Conservation (phyloP, 495 filamentous ascomycete species). For the Daldinia caldariorum region DNA sequence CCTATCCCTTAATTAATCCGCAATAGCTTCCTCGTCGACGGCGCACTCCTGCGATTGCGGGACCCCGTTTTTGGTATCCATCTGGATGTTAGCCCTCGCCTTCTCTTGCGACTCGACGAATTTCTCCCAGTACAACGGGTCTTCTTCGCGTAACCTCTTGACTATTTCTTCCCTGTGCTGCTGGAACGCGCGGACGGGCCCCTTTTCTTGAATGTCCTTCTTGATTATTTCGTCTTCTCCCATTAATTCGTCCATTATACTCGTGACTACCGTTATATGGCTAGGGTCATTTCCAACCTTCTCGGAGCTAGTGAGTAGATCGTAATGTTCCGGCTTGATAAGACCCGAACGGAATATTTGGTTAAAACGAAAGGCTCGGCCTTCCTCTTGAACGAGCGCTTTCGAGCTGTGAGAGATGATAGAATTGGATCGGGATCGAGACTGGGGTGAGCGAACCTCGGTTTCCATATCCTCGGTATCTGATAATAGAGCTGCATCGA, state of each 20-base stretch:
- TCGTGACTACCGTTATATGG: slow-evolving; percentile 66
- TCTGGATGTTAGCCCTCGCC: slow-evolving; percentile 66
- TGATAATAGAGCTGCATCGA: slow-evolving; percentile 46
- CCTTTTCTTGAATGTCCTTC: slow-evolving; percentile 63
- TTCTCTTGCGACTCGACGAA: slow-evolving; percentile 75
- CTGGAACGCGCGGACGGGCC: slow-evolving; percentile 67
- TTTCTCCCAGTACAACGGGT: slow-evolving; percentile 68
- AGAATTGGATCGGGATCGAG: slow-evolving; percentile 75
- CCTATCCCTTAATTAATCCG: slow-evolving; percentile 36
- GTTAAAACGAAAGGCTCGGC: slow-evolving; percentile 82
- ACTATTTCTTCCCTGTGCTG: slow-evolving; percentile 63
- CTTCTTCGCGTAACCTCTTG: slow-evolving; percentile 61
- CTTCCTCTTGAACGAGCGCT: slow-evolving; percentile 87
- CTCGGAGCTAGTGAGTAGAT: slow-evolving; percentile 53
- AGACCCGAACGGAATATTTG: slow-evolving; percentile 77
- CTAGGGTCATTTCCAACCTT: slow-evolving; percentile 63
- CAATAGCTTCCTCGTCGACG: slow-evolving; percentile 47
- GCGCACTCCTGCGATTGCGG: slow-evolving; percentile 26
- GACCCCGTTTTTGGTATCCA: slow-evolving; percentile 36
- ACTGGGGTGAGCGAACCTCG: slow-evolving; percentile 50
- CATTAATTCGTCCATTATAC: slow-evolving; percentile 69
- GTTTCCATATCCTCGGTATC: slow-evolving; percentile 53
- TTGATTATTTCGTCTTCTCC: slow-evolving; percentile 66
- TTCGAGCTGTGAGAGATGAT: slow-evolving; percentile 82
- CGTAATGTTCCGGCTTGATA: slow-evolving; percentile 57